These are phyloP conservation scores for Pueraria montana DNA, from an alignment of 306 rosid species.

Conservation along the genomic window DNA sequence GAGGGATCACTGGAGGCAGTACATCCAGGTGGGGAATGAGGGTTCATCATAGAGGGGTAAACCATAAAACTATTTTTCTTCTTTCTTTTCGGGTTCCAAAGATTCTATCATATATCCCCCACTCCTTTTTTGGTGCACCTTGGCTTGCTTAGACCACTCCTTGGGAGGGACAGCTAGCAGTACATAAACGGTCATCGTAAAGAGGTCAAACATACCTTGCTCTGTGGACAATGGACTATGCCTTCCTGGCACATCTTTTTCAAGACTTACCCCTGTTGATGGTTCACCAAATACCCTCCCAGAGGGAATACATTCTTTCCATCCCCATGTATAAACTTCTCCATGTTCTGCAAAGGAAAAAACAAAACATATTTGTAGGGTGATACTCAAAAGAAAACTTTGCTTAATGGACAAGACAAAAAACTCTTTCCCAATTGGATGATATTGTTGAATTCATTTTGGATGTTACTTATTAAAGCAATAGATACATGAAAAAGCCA, in stretches of 20 bases:
- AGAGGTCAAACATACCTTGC: conserved; percentile 61
- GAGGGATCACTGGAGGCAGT: conserved; percentile 32
- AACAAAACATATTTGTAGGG: conserved; percentile 15
- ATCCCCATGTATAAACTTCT: conserved; percentile 89
- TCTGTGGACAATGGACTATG: conserved; percentile 65
- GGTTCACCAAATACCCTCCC: conserved; percentile 76
- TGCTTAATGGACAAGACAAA: conserved; percentile 1
- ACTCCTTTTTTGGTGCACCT: conserved; percentile 7
- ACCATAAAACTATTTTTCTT: conserved; percentile 13
- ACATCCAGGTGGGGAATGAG: conserved; percentile 22
- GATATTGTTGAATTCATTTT: neutral
- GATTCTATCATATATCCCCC: conserved; percentile 14
- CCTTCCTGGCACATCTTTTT: conserved; percentile 61
- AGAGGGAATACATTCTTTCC: conserved; percentile 94
- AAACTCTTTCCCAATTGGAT: neutral
- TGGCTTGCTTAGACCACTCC: conserved; percentile 23
- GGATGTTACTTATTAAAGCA: neutral
- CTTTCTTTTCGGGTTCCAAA: neutral
- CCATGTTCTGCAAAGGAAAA: conserved; percentile 62
- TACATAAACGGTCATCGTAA: conserved; percentile 11
- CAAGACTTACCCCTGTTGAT: conserved; percentile 52
- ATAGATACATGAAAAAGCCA: neutral
- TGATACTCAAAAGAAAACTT: neutral
- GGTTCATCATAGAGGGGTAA: neutral
- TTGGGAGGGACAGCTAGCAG: conserved; percentile 31